phyloP scores from a whole-genome alignment of 2,329 filamentous ascomycete species.

The Nemania serpens region DNA sequence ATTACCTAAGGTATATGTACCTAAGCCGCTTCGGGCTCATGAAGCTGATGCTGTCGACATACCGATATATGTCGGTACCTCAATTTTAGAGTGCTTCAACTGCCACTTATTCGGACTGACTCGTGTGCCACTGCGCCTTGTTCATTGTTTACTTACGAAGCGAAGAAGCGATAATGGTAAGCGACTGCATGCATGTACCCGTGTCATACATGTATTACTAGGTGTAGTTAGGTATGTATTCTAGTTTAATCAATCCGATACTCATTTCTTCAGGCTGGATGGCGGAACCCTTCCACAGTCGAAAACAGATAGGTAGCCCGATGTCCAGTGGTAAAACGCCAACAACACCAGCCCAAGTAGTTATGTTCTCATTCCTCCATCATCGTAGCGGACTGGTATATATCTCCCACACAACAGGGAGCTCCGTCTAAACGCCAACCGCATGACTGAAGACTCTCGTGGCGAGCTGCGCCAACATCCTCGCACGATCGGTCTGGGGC shows the following conservation, averaged over 20 bases:
- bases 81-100: no score
- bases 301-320: conserved; percentile 4
- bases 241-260: neutral
- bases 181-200: no score
- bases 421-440: conserved; percentile 55
- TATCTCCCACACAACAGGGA: no score
- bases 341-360: neutral
- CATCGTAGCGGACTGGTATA: neutral
- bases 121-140: no score
- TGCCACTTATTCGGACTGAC: no score
- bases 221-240: neutral
- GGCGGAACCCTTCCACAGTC: neutral
- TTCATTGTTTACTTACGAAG: no score
- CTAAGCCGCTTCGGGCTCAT: no score
- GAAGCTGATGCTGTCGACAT: no score
- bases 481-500: conserved; percentile 79
- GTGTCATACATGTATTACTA: no score
- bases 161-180: no score
- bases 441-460: conserved; percentile 84
- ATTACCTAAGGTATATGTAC: no score
- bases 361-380: neutral
- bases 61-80: no score
- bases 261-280: neutral
- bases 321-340: conserved; percentile 3
- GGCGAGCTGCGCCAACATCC: conserved; percentile 81